These are phyloP conservation scores for Allomyces arbusculus DNA, from an alignment of 192 early-diverging fungal genomes.

Conservation along the genomic window DNA sequence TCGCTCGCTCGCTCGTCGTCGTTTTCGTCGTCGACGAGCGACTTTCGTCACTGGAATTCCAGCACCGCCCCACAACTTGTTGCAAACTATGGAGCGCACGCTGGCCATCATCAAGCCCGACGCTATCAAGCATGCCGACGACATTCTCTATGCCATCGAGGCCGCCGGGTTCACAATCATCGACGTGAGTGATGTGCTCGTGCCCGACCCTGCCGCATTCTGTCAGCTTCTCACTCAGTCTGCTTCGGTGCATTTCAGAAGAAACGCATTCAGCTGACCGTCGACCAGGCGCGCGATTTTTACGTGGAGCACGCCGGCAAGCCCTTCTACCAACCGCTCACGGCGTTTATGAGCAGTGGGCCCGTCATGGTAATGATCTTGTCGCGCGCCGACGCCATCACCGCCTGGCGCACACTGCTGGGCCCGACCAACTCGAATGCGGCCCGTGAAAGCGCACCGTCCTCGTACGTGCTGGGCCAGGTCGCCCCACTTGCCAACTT, in stretches of 20 bases:
- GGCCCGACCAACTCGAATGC: conserved; percentile 2
- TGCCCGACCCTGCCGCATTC: too few relatives aligned
- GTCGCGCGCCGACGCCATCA: background rate
- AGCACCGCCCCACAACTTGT: background rate
- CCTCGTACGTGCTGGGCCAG: background rate
- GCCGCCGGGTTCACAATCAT: background rate
- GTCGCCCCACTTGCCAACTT: too few relatives aligned
- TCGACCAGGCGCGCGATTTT: conserved; percentile 1
- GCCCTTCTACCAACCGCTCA: conserved; percentile 1
- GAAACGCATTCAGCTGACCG: background rate
- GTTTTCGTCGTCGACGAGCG: background rate
- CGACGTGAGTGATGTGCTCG: background rate
- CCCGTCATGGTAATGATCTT: conserved; percentile 1
- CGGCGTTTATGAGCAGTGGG: conserved; percentile 2
- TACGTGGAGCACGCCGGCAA: conserved; percentile 1
- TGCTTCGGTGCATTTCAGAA: too few relatives aligned
- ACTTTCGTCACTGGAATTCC: background rate
- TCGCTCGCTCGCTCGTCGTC: background rate
- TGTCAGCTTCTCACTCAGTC: too few relatives aligned
- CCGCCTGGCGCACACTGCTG: background rate
- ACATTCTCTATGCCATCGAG: conserved; percentile 2
- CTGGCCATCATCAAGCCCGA: conserved; percentile 3
- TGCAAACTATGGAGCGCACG: background rate
- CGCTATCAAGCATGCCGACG: background rate
- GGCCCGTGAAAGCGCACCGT: background rate